These are phyloP conservation scores for Allium sativum DNA, from an alignment of 106 monocot genomes.

Conservation along the genomic window DNA sequence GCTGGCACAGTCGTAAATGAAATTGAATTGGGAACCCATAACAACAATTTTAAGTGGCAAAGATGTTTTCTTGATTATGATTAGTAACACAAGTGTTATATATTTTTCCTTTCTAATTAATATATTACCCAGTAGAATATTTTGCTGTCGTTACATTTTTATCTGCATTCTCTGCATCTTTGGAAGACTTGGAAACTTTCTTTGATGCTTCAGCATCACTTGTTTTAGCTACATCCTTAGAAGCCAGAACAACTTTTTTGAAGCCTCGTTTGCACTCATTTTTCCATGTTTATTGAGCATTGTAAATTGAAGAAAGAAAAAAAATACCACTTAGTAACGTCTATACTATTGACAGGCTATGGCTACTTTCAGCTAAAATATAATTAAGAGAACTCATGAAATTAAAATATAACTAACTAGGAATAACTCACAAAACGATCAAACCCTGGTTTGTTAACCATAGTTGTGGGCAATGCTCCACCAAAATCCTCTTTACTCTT, in stretches of 20 bases:
- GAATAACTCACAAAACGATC: conserved; percentile 48
- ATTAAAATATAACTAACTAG: neutral
- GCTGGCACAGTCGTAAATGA: no score
- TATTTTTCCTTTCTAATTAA: neutral
- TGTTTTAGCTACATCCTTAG: conserved; percentile 13
- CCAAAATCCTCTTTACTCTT: conserved; percentile 82
- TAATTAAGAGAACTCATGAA: neutral
- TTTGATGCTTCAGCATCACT: conserved; percentile 18
- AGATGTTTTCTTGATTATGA: no score
- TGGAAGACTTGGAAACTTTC: conserved; percentile 12
- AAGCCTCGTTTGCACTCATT: conserved; percentile 9
- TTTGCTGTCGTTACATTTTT: conserved; percentile 12
- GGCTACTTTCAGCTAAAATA: neutral
- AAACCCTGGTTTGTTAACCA: conserved; percentile 45
- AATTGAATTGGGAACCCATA: no score
- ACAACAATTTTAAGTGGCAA: no score
- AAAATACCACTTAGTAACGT: neutral
- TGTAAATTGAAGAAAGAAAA: conserved; percentile 15
- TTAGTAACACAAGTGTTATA: no score
- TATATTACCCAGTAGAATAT: conserved; percentile 19
- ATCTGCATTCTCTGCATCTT: conserved; percentile 21
- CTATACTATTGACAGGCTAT: neutral
- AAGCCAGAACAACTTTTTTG: conserved; percentile 17
- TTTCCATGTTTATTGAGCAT: conserved; percentile 16
- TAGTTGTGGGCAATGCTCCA: conserved; percentile 36